A percentile compares a stretch with the other conserved stretches of the same genome.
phyloP scores from a whole-genome alignment of 139 green algal species.

The Auxenochlorella protothecoides region DNA sequence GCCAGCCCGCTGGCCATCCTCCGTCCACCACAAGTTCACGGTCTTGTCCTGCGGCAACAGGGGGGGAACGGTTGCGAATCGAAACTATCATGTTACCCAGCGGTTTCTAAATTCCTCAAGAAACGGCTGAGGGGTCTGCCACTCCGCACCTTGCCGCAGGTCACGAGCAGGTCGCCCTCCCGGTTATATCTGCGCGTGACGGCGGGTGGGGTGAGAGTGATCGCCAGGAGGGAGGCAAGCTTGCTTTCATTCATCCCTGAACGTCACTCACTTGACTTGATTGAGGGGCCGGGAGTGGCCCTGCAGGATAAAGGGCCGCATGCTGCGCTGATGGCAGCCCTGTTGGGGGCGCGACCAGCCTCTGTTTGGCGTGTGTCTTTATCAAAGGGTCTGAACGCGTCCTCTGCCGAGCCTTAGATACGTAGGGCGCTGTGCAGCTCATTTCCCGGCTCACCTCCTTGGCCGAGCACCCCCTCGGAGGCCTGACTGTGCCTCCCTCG shows the following conservation, averaged over 20 bases:
- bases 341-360: no score
- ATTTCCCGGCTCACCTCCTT: no score
- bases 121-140: no score
- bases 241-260: not conserved
- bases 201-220: no score
- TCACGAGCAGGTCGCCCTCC: conserved; percentile 93
- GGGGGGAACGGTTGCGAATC: not conserved
- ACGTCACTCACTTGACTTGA: conserved; percentile 13
- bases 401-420: not conserved
- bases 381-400: no score
- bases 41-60: conserved; percentile 47
- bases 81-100: no score
- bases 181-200: not conserved
- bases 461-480: no score
- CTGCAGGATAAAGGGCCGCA: conserved; percentile 19
- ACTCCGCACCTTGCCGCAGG: conserved; percentile 75
- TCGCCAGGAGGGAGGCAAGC: no score
- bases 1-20: conserved; percentile 82
- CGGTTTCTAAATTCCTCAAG: no score
- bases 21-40: conserved; percentile 84
- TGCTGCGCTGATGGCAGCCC: not conserved
- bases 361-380: no score
- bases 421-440: not conserved
- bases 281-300: conserved; percentile 17
- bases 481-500: no score